A percentile compares a stretch with the other conserved stretches of the same genome.
phyloP scores from a whole-genome alignment of 495 filamentous ascomycete genomes.

The Neurospora intermedia region DNA sequence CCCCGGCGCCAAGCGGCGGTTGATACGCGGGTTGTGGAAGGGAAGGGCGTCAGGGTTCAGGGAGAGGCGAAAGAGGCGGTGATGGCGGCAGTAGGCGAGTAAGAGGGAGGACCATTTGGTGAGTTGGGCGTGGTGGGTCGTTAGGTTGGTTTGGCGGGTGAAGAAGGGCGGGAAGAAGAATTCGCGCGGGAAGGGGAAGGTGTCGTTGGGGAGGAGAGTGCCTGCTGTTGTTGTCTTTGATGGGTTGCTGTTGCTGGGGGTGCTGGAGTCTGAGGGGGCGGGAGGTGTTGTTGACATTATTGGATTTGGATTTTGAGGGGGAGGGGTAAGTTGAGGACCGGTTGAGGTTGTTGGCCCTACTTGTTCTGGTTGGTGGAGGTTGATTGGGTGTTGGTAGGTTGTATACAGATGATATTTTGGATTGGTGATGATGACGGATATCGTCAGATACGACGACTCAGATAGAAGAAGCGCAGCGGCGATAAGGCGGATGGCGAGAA shows the following conservation, averaged over 20 bases:
- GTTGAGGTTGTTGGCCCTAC: not conserved
- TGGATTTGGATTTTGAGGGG: not conserved
- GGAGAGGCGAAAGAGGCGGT: slow-evolving; percentile 60
- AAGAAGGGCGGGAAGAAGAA: slow-evolving; percentile 67
- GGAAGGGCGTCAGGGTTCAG: slow-evolving; percentile 47
- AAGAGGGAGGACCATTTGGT: slow-evolving; percentile 78
- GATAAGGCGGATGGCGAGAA: not conserved
- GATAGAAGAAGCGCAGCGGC: not conserved
- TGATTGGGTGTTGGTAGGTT: not conserved
- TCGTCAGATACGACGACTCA: not conserved
- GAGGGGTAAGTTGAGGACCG: not conserved
- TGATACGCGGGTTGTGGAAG: slow-evolving; percentile 42
- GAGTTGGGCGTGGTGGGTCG: slow-evolving; percentile 67
- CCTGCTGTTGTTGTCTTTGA: not conserved
- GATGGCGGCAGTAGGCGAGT: slow-evolving; percentile 68
- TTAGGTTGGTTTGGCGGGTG: slow-evolving; percentile 66
- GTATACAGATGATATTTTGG: not conserved
- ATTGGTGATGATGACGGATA: not conserved
- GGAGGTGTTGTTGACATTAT: not conserved
- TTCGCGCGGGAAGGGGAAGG: slow-evolving; percentile 39
- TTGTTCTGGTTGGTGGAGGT: not conserved
- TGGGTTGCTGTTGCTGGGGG: not conserved
- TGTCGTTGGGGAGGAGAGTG: not conserved
- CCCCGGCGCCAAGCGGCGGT: slow-evolving; percentile 45
- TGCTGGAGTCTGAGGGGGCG: not conserved